Evolutionary conservation across 148 eudicot genomes (phyloP).

Genomic region (Chenopodium album): DNA sequence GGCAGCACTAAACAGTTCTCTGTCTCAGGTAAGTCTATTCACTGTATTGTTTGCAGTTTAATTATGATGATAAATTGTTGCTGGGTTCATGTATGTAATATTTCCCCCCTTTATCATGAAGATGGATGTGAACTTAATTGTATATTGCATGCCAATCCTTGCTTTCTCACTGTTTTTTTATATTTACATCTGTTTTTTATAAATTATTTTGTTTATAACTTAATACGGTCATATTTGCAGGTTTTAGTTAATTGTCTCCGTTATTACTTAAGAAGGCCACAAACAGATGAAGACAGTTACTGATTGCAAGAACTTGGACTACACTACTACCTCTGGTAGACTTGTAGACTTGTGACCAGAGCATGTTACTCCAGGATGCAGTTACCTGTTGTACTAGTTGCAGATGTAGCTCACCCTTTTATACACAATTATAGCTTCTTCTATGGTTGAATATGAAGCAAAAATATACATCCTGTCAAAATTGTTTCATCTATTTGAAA

Average conservation of each 20-base stretch:
- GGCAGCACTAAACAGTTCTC: slow-evolving; percentile 66
- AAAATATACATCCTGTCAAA: neutral
- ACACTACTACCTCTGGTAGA: neutral
- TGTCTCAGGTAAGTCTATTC: slow-evolving; percentile 64
- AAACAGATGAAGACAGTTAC: slow-evolving; percentile 87
- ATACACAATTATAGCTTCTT: neutral
- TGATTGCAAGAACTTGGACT: slow-evolving; percentile 26
- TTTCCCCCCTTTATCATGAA: too few relatives aligned
- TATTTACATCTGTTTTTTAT: neutral
- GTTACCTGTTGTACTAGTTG: neutral
- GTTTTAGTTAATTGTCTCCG: slow-evolving; percentile 77
- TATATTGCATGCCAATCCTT: neutral
- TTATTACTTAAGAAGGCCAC: slow-evolving; percentile 81
- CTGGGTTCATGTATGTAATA: neutral
- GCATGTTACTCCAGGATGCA: neutral
- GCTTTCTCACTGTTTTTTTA: neutral
- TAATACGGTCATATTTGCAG: slow-evolving; percentile 37
- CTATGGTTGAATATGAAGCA: neutral
- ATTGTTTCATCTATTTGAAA: neutral
- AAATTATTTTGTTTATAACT: neutral
- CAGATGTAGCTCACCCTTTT: neutral
- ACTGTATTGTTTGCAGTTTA: neutral
- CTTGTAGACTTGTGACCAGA: neutral
- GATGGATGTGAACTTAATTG: neutral
- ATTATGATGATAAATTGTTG: neutral